Evolutionary conservation across 2,329 filamentous ascomycete species (phyloP), one percentile per base, ranked within the genome.

Genomic region (Colletotrichum graminicola): DNA sequence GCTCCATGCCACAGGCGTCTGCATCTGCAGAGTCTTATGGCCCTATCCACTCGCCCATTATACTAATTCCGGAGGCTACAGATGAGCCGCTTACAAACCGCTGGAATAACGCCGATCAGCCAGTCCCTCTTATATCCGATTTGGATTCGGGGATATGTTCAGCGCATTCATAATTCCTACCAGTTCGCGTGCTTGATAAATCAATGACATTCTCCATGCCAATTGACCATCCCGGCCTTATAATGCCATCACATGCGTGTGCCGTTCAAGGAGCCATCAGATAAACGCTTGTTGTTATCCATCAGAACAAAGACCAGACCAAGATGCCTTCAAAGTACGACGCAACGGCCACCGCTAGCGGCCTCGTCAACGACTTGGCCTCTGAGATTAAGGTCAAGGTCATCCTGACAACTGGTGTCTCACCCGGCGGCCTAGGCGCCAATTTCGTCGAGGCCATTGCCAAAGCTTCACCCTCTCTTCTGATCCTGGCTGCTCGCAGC

Each of bases 401-500:
- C 11, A 76, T 85, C 67, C 77, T 86, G 55, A 80, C 80, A 2
- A 85, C 83, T 0, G 83, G 84, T 18, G 79, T 83, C 34, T 80
- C 82, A 2, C 80, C 79, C 7, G 77, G 78, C 55, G 76, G 80
- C 39, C 76, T 85, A 26, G 83, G 83, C 26, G 78, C 79, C 32
- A 67, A 73, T 18, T 83, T 83, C 62, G 77, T 79, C 57, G 65
- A 77, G 23, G 74, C 79, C 59, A 77, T 86, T 51, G 84, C 85
- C n/a, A 76, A 79, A 12, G 80, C 80, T 43, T 75, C 79, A 1
- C 84, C 85, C 0, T 72, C 76, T 4, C 76, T 82, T 34, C 81
- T 88, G 65, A 83, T 85, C 61, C 81, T 86, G 26, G 83, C 80
- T 10, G 83, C 83, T 32, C 85, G 86, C 71, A 84, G 77, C 55